These are phyloP conservation scores for Tylopilus vinaceipallidus DNA, from an alignment of 768 basidiomycete species.

Conservation along the genomic window DNA sequence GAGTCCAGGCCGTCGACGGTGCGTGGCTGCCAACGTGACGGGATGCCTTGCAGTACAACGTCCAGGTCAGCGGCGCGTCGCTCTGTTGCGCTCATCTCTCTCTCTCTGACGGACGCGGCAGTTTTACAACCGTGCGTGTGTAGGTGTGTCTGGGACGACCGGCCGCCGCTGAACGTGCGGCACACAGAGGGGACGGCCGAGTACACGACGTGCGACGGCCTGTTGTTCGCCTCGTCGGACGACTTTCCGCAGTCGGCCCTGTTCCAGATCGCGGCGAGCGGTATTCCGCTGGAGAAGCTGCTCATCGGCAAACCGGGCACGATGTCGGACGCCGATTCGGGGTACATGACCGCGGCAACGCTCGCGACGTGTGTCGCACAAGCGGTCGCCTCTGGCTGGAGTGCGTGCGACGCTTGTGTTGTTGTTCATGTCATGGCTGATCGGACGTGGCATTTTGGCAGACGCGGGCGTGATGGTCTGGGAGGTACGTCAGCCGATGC, in stretches of 20 bases:
- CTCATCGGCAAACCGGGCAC: conserved; percentile 49
- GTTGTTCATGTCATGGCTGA: not conserved
- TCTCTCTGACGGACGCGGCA: not conserved
- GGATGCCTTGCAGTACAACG: not conserved
- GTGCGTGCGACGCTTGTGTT: not conserved
- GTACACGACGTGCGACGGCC: conserved; percentile 25
- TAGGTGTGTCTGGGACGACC: too few species aligned
- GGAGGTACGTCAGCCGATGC: not conserved
- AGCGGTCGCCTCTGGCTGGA: conserved; percentile 25
- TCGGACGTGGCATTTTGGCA: not conserved
- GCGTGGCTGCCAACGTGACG: not conserved
- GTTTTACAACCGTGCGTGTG: conserved; percentile 14
- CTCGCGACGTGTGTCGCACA: conserved; percentile 58
- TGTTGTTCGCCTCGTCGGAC: not conserved
- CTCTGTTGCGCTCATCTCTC: not conserved
- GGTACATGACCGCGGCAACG: conserved; percentile 50
- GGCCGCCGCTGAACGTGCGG: not conserved
- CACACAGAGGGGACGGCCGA: conserved; percentile 34
- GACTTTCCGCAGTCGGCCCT: not conserved
- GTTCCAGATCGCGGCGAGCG: not conserved
- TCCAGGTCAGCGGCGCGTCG: not conserved
- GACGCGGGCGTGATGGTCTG: not conserved
- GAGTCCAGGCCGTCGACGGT: not conserved
- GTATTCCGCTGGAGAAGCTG: conserved; percentile 59
- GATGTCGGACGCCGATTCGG: conserved; percentile 46